Conservation (phyloP, 345 rosid genomes). For the Corchorus capsularis region DNA sequence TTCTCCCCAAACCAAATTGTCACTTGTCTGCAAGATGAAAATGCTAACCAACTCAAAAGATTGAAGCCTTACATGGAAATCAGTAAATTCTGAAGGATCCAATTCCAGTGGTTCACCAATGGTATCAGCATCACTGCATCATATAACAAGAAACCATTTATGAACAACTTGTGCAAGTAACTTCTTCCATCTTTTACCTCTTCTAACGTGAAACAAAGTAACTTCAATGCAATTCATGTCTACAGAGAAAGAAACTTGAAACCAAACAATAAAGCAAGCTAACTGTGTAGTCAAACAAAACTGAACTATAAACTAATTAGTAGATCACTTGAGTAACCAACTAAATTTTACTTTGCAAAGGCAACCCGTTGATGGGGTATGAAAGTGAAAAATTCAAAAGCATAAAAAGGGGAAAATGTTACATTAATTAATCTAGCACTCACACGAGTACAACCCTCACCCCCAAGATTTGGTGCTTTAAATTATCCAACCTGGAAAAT, state of each 20-base stretch:
- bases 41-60: slow-evolving; percentile 11
- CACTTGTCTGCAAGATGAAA: not conserved
- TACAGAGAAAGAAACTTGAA: not conserved
- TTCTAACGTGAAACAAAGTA: not conserved
- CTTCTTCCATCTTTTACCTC: not conserved
- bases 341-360: not conserved
- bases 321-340: not conserved
- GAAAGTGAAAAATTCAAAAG: not conserved
- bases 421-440: not conserved
- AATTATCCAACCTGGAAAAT: not conserved
- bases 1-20: slow-evolving; percentile 7
- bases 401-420: not conserved
- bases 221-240: not conserved
- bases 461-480: not conserved
- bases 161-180: not conserved
- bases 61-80: slow-evolving; percentile 50
- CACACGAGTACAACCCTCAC: not conserved
- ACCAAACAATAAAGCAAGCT: not conserved
- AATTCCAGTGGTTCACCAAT: slow-evolving; percentile 46
- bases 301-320: not conserved
- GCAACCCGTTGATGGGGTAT: not conserved
- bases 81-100: slow-evolving; percentile 38
- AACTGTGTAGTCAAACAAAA: not conserved
- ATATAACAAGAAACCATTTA: slow-evolving; percentile 20
- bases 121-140: slow-evolving; percentile 58